Base-by-base conservation (phyloP, 2,329 filamentous ascomycete genomes). In the Xylariaceae sp. region DNA sequence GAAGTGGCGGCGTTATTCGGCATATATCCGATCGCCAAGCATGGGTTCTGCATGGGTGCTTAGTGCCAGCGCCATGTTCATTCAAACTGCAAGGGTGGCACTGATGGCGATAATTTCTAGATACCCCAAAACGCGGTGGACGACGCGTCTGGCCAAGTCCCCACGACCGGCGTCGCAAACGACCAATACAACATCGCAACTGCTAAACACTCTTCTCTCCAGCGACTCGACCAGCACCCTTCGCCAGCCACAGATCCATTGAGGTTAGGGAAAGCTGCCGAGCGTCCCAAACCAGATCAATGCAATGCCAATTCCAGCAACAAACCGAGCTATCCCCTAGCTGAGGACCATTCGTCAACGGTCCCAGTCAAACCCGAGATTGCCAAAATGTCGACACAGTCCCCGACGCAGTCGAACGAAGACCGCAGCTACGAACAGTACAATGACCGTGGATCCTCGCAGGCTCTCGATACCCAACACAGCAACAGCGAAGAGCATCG, bases 331-430 rank as follows among this genome's bases (percentile, higher is more conserved):
- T 28, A 28, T 28, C 22, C 22, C 22, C 22, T 28, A 28, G 22
- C 22, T 28, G 22, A 43, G 43, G 16, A 48, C 34, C 54, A 49
- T 41, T 31, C 53, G 38, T 45, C 49, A 3, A 42, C 31, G 16
- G 46, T 48, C 10, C 47, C 43, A 36, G 40, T 47, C 51, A 60
- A 51, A 53, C 62, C 48, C 48, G 54, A 57, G 52, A 75, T 74
- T 69, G 33, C n/a, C 39, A 71, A 77, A 31, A 66, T 65, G 64
- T 68, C 65, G n/a, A 79, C 77, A 11, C 75, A 77, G 48, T 80
- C 79, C 10, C 76, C 77, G 1, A 84, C 81, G 1, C 81, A 84
- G 64, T 70, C 74, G 52, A 84, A 84, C 57, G 74, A 77, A 42
- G 79, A 73, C 43, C 76, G 80, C 36, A 81, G 81, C 65, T 84